These are phyloP conservation scores for Coniochaeta sp. DNA, from an alignment of 2,329 filamentous ascomycete genomes.

Conservation along the genomic window DNA sequence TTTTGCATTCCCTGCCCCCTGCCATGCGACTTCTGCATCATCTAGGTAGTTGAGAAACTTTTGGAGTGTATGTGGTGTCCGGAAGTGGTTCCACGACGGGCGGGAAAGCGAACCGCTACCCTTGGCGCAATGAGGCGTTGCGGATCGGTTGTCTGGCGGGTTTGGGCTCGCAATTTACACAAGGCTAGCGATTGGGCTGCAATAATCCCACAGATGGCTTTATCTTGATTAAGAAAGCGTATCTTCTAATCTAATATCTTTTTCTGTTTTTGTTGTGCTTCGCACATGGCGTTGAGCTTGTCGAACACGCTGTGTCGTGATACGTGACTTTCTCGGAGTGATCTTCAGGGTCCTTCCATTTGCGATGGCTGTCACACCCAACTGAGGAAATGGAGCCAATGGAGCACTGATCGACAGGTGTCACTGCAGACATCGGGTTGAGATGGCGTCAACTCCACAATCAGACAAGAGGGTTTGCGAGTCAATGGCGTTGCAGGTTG, in stretches of 20 bases:
- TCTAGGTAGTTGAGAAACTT: conserved; percentile 9
- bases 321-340: neutral
- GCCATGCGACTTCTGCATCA: conserved; percentile 29
- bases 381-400: neutral
- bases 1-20: conserved; percentile 29
- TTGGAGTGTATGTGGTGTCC: neutral
- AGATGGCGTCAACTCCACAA: neutral
- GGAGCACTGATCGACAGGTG: neutral
- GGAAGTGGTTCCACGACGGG: neutral
- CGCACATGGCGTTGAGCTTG: too few species aligned
- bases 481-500: neutral
- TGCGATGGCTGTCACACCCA: neutral
- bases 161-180: too few species aligned
- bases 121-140: neutral
- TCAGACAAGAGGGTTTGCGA: neutral
- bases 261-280: too few species aligned
- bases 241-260: too few species aligned
- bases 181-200: neutral
- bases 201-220: neutral
- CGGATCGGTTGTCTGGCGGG: neutral
- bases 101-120: neutral
- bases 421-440: neutral
- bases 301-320: neutral
- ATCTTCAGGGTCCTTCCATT: conserved; percentile 2
- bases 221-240: too few species aligned